phyloP scores from a whole-genome alignment of 345 rosid species.

The Lumnitzera littorea region DNA sequence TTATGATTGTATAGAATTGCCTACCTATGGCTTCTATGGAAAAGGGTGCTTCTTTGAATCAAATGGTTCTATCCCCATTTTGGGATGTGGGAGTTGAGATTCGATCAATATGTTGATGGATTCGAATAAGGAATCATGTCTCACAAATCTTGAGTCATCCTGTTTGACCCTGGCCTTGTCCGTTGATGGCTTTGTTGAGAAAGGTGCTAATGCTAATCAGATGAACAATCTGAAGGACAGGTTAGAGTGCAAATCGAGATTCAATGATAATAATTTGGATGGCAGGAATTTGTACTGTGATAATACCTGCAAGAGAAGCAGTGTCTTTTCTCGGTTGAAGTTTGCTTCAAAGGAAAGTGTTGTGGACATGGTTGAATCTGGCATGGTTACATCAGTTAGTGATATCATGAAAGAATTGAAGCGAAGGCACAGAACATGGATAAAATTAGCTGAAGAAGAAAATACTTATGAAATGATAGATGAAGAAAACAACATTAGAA shows the following conservation, averaged over 20 bases:
- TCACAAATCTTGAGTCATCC: background rate
- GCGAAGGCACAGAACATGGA: slow-evolving; percentile 11
- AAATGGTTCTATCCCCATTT: slow-evolving; percentile 1
- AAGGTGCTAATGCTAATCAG: slow-evolving; percentile 2
- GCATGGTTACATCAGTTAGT: slow-evolving; percentile 7
- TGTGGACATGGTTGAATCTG: background rate
- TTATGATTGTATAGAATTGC: background rate
- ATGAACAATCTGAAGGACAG: background rate
- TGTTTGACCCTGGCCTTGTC: background rate
- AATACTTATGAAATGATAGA: background rate
- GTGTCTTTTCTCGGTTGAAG: slow-evolving; percentile 23
- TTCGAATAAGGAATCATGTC: background rate
- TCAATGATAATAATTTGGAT: background rate
- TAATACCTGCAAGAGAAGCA: background rate
- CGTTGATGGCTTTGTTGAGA: background rate
- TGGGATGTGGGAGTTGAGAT: background rate
- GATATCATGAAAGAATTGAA: slow-evolving; percentile 22
- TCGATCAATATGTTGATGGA: background rate
- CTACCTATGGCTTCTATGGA: background rate
- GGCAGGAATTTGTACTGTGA: slow-evolving; percentile 14
- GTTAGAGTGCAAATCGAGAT: background rate
- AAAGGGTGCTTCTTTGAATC: background rate
- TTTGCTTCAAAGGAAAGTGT: slow-evolving; percentile 1
- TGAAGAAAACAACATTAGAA: background rate
- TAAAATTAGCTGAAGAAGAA: background rate